Conservation (phyloP, 495 filamentous ascomycete genomes). For the Alectoria sarmentosa region DNA sequence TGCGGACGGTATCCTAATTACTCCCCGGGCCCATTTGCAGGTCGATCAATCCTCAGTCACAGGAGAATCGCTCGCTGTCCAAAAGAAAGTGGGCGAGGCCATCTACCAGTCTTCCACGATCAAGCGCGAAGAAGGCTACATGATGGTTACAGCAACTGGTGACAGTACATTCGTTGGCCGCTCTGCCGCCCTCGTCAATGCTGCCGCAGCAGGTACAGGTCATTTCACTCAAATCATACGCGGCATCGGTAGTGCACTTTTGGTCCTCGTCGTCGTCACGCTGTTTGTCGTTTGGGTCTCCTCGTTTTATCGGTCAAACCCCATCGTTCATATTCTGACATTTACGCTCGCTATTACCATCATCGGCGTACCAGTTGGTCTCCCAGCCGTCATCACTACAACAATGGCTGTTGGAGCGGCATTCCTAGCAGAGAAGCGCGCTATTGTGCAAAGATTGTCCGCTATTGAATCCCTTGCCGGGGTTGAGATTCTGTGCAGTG, state of each 20-base stretch:
- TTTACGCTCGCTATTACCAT: slow-evolving; percentile 73
- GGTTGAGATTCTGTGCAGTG: slow-evolving; percentile 70
- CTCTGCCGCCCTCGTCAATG: slow-evolving; percentile 75
- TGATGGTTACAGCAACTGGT: slow-evolving; percentile 75
- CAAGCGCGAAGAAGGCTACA: slow-evolving; percentile 81
- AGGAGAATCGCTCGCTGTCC: slow-evolving; percentile 85
- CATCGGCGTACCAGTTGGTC: slow-evolving; percentile 70
- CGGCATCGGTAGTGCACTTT: slow-evolving; percentile 65
- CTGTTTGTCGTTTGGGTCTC: slow-evolving; percentile 78
- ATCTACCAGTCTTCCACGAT: slow-evolving; percentile 78
- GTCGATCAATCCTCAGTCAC: slow-evolving; percentile 91
- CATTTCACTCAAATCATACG: slow-evolving; percentile 88
- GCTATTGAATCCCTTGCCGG: slow-evolving; percentile 71
- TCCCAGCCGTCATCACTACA: slow-evolving; percentile 67
- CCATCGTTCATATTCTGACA: slow-evolving; percentile 66
- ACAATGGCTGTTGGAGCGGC: slow-evolving; percentile 69
- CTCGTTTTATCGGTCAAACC: slow-evolving; percentile 78
- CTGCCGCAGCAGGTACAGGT: slow-evolving; percentile 61
- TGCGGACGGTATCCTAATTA: slow-evolving; percentile 79
- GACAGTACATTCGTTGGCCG: slow-evolving; percentile 86
- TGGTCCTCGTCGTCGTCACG: slow-evolving; percentile 73
- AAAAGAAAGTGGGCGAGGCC: slow-evolving; percentile 69
- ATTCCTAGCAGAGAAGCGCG: slow-evolving; percentile 66
- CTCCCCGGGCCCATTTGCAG: slow-evolving; percentile 72
- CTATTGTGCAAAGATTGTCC: slow-evolving; percentile 70